Evolutionary conservation across 2,329 filamentous ascomycete genomes (phyloP).

Genomic region (Hymenotorrendiella dingleyae): DNA sequence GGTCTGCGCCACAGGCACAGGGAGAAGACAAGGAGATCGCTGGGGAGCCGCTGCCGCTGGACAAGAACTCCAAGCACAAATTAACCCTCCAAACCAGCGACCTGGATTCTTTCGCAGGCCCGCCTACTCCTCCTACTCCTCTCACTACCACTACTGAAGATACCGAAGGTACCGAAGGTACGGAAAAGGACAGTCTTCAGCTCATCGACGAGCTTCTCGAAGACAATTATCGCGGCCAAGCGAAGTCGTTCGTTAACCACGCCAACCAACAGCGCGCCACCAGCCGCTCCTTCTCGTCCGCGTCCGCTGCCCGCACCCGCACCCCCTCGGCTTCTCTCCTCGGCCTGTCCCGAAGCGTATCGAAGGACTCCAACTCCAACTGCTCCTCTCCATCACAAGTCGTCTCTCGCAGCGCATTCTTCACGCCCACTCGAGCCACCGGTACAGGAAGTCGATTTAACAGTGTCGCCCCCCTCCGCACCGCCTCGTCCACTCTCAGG

Average conservation of each 20-base stretch:
- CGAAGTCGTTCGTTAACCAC: conserved; percentile 16
- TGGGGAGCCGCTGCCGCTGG: too few species aligned
- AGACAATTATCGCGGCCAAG: conserved; percentile 21
- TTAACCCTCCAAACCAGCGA: too few species aligned
- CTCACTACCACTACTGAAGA: too few species aligned
- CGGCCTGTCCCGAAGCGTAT: not conserved
- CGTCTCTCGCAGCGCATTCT: not conserved
- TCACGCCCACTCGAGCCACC: not conserved
- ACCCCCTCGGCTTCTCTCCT: not conserved
- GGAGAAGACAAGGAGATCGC: too few species aligned
- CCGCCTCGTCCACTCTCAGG: not conserved
- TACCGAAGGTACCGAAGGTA: too few species aligned
- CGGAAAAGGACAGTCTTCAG: not conserved
- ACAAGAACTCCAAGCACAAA: too few species aligned
- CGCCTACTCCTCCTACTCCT: too few species aligned
- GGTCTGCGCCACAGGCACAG: too few species aligned
- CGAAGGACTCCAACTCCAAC: not conserved
- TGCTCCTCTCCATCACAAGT: not conserved
- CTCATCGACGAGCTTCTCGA: conserved; percentile 23
- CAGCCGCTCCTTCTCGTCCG: conserved; percentile 3
- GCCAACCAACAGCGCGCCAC: too few species aligned
- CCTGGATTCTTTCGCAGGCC: too few species aligned
- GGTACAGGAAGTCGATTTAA: not conserved
- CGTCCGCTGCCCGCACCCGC: not conserved
- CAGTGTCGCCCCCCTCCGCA: not conserved